Evolutionary conservation across 2,329 filamentous ascomycete species (phyloP), one percentile per base, ranked within the genome.

Genomic region (Grosmannia huntii): DNA sequence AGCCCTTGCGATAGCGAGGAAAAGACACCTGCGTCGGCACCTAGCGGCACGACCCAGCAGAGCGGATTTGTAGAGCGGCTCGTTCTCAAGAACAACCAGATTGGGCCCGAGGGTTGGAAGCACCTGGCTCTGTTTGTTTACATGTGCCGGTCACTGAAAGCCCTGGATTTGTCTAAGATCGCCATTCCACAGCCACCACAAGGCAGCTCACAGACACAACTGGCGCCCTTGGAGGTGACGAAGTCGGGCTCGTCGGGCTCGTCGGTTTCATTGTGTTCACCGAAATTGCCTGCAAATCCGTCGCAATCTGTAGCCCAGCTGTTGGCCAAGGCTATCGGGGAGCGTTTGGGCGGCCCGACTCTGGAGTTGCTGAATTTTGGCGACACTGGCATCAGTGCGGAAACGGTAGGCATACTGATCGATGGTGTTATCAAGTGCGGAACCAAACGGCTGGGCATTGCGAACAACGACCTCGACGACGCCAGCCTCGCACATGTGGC

Each of bases 41-140:
- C 68, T 9, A 71, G 73, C 25, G 73, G 73, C 10, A 60, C 69
- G 1, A 71, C 73, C 14, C 72, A 77, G 2, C 77, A 81, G 56
- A 81, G 82, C 53, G 90, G 90, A 19, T 83, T 95, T 1, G 82
- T 97, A 5, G 90, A 96, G 72, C 87, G 90, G 61, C 73, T 99
- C 7, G 87, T 89, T 1, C 72, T 99, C 49, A 96, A 95, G 72
- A 90, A 95, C 71, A 97, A 97, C 68, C 92, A 90, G 66, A 85
- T 97, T 60, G 87, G 89, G 0, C 76, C 79, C 0, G 87, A 95
- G 62, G 94, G 92, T 19, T 99, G 94, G 94, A 90, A 86, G 66
- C 84, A 97, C 68, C 84, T 97, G 59, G 87, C 86, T 48, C 75
- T 96, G 7, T 99, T 97, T 68, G 78, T 96, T 56, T 89, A 96